These are phyloP conservation scores for Astrocystis sublimbata DNA, from an alignment of 495 filamentous ascomycete species.

Conservation along the genomic window DNA sequence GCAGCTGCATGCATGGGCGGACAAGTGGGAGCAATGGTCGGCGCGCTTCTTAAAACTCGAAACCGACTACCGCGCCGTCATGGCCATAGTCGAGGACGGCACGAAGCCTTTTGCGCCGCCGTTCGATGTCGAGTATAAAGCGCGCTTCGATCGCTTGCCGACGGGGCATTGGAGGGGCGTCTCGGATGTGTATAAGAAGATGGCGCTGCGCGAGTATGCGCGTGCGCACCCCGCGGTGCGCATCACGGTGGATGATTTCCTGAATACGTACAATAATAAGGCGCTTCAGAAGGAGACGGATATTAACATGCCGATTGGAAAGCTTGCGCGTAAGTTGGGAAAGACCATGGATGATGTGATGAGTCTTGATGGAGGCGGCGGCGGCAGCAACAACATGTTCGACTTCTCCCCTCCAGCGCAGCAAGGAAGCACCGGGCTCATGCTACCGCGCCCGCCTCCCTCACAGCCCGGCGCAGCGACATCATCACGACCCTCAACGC, in stretches of 20 bases:
- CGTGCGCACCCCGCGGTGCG: conserved; percentile 21
- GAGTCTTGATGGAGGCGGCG: background rate
- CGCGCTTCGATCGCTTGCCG: conserved; percentile 19
- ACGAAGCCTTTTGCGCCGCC: background rate
- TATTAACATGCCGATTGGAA: background rate
- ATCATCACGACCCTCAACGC: background rate
- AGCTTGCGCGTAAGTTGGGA: background rate
- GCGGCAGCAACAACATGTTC: background rate
- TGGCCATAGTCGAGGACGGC: background rate
- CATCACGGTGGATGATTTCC: conserved; percentile 20
- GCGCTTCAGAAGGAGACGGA: no score
- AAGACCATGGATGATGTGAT: background rate
- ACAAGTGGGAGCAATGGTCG: background rate
- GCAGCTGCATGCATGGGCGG: background rate
- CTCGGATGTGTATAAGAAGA: conserved; percentile 10
- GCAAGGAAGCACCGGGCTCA: background rate
- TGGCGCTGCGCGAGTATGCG: conserved; percentile 20
- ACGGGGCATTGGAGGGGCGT: conserved; percentile 21
- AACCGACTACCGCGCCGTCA: background rate
- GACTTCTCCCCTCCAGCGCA: background rate
- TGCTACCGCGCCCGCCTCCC: background rate
- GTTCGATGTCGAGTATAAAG: conserved; percentile 19
- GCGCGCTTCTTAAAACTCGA: background rate
- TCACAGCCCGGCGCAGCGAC: background rate
- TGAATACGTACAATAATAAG: background rate